A percentile compares a stretch with the other conserved stretches of the same genome.
Conservation (phyloP, 1,284 basidiomycete species). For the Fomes fomentarius region DNA sequence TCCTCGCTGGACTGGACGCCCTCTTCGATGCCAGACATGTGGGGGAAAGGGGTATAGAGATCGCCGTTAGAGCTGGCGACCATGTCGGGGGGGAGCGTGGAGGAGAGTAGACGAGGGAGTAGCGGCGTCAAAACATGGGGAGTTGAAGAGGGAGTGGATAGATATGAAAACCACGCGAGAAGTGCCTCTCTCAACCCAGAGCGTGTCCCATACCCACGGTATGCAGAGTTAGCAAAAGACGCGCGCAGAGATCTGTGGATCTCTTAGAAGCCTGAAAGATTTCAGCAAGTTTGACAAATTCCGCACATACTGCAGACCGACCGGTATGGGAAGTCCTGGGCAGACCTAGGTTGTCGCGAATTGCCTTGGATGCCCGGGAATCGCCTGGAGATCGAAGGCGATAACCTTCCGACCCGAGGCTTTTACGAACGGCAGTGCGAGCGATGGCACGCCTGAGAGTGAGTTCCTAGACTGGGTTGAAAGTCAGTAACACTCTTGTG, state of each 20-base stretch:
- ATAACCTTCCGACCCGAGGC: conserved; percentile 13
- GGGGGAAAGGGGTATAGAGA: conserved; percentile 58
- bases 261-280: conserved; percentile 33
- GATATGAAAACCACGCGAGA: conserved; percentile 40
- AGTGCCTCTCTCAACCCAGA: conserved; percentile 32
- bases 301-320: conserved; percentile 22
- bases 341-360: conserved; percentile 13
- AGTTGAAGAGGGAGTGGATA: conserved; percentile 36
- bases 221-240: conserved; percentile 28
- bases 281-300: conserved; percentile 34
- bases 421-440: not conserved
- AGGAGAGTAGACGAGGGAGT: conserved; percentile 30
- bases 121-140: conserved; percentile 36
- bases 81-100: conserved; percentile 42
- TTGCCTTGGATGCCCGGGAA: conserved; percentile 12
- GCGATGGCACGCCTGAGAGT: not conserved
- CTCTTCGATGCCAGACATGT: conserved; percentile 56
- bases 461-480: not conserved
- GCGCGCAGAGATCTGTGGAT: conserved; percentile 30
- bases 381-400: conserved; percentile 18
- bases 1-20: conserved; percentile 71
- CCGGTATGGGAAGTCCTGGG: conserved; percentile 23
- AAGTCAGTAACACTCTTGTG: conserved; percentile 10
- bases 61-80: conserved; percentile 55
- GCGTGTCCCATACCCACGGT: conserved; percentile 35